phyloP scores from a whole-genome alignment of 2,329 filamentous ascomycete species.

The Diaporthe helianthi region DNA sequence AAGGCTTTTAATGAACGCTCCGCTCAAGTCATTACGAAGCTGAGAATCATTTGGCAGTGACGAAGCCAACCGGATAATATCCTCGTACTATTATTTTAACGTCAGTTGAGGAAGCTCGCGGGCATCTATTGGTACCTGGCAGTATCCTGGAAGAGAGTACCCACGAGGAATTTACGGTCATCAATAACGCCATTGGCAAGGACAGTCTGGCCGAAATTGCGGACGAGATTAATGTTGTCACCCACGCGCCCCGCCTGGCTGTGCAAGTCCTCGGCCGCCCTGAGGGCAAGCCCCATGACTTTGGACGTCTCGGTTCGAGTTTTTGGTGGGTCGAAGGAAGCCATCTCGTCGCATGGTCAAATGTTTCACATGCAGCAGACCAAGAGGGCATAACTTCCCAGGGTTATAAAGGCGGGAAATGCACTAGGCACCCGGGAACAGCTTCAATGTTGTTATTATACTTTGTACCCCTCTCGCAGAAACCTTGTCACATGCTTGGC shows the following conservation, averaged over 20 bases:
- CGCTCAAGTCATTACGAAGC: constrained; percentile 8
- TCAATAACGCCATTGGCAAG: neutral
- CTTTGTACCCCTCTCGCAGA: neutral
- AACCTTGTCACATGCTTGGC: neutral
- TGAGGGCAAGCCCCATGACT: neutral
- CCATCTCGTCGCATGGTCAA: neutral
- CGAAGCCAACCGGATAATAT: neutral
- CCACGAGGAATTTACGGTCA: constrained; percentile 8
- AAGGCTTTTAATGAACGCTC: constrained; percentile 2
- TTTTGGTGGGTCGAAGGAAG: neutral
- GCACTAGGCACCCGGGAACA: neutral
- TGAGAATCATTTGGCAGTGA: constrained; percentile 1
- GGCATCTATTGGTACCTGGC: too few species aligned
- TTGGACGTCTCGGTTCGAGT: neutral
- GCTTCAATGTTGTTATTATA: neutral
- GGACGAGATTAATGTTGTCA: neutral
- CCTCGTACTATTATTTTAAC: neutral
- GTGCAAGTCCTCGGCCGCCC: neutral
- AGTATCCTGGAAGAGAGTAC: neutral
- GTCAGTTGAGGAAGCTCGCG: neutral
- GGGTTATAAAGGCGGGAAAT: neutral
- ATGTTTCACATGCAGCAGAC: too few species aligned
- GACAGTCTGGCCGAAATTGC: neutral
- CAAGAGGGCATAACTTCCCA: too few species aligned
- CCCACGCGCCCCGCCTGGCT: neutral